phyloP scores from a whole-genome alignment of 2,329 filamentous ascomycete species.

The Fusarium zealandicum region DNA sequence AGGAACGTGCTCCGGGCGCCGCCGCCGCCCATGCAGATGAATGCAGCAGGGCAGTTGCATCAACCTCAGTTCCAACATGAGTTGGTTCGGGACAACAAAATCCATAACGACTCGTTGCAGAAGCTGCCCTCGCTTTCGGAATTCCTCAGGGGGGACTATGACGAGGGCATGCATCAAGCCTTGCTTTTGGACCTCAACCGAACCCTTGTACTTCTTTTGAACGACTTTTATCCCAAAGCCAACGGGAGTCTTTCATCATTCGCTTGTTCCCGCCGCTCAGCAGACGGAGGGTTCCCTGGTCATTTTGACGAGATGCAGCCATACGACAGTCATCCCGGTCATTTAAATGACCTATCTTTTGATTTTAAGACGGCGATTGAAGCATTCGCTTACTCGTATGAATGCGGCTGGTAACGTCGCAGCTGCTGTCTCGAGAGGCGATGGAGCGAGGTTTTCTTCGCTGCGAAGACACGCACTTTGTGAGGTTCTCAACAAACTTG shows the following conservation, averaged over 20 bases:
- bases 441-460: too few species aligned
- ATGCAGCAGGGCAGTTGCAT: constrained; percentile 21
- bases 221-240: neutral
- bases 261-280: neutral
- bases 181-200: constrained; percentile 35
- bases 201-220: constrained; percentile 4
- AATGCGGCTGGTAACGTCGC: too few species aligned
- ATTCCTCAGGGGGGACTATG: neutral
- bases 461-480: too few species aligned
- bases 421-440: too few species aligned
- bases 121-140: constrained; percentile 39
- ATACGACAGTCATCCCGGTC: neutral
- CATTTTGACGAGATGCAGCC: constrained; percentile 21
- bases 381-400: too few species aligned
- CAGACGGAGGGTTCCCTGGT: constrained; percentile 5
- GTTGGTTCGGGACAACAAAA: constrained; percentile 41
- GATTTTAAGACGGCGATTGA: constrained; percentile 8
- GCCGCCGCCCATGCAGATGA: constrained; percentile 2
- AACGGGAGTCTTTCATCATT: neutral
- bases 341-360: neutral
- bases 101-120: constrained; percentile 42
- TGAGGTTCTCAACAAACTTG: too few species aligned
- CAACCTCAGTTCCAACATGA: constrained; percentile 2
- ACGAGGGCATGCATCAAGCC: constrained; percentile 7
- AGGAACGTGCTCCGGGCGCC: constrained; percentile 13